Base-by-base conservation (phyloP, 345 rosid species). In the Pistacia vera region DNA sequence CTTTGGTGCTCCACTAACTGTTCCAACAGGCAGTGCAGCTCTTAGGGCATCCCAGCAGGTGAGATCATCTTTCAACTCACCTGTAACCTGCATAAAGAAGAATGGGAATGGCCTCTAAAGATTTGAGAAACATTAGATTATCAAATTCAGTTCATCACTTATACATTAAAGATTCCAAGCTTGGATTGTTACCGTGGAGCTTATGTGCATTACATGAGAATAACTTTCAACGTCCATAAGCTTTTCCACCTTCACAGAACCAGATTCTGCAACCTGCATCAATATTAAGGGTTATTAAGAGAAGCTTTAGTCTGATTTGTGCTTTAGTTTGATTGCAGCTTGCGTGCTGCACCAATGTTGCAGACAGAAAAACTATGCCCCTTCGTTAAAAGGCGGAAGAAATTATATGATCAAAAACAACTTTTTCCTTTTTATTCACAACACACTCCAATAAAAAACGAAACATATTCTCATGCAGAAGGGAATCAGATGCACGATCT, bases 141-240 rank as follows among this genome's bases (percentile, higher is more conserved):
- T 14, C 30, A 3, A 56, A 38, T 22, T 63, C 61, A 68, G 8
- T 52, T 9, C 46, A 54, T n/a, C 25, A 25, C 14, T 25, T 30
- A 16, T 52, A 13, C 18, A 54, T 11, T 62, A 61, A 25, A 8
- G 25, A 18, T 33, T 58, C 30, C 25, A 54, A 63, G 74, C n/a
- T 46, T 71, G 18, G 18, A n/a, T 60, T 59, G 91, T 83, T 68
- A 93, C 99, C 75, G 95, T 95, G 25, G 99, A 92, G 88, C 99
- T 95, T 66, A 95, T 93, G 82, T 95, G 98, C 99, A 93, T 93
- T 54, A 95, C 98, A 82, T 93, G 98, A 44, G 97, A 93, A 73
- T 92, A 93, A 25, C 91, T 88, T 77, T 93, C 99, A 71, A 93
- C 78, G 82, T 92, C 87, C 99, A 93, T 93, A 44, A 96, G 97